Percentiles rank a stretch among this genome's conserved stretches.
Evolutionary conservation across 805 yeast genomes (phyloP).

Genomic region (Teunomyces pallodes): DNA sequence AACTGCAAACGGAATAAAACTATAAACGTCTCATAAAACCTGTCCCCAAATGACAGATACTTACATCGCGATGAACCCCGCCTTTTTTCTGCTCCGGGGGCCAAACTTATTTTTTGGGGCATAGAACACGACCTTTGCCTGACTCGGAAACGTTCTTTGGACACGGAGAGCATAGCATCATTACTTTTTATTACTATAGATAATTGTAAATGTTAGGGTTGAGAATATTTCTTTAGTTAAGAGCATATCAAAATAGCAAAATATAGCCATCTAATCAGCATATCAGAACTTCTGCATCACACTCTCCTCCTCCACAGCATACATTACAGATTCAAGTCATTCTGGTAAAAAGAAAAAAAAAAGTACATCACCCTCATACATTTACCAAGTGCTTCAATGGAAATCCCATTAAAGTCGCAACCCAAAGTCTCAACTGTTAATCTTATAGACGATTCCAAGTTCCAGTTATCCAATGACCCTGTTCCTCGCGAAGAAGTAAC

Average conservation of each 20-base stretch:
- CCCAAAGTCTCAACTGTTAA: slow-evolving; percentile 39
- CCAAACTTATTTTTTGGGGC: neutral
- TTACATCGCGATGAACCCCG: neutral
- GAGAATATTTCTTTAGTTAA: neutral
- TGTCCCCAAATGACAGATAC: no score
- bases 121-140: neutral
- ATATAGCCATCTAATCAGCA: neutral
- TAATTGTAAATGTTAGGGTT: neutral
- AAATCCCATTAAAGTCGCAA: slow-evolving; percentile 39
- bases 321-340: neutral
- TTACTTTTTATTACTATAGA: slow-evolving; percentile 1
- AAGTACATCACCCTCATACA: neutral
- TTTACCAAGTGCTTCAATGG: slow-evolving; percentile 20
- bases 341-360: neutral
- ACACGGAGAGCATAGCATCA: slow-evolving; percentile 1
- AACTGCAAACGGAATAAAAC: neutral
- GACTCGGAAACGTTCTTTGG: slow-evolving; percentile 3
- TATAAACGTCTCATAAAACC: no score
- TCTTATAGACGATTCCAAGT: slow-evolving; percentile 19
- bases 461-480: slow-evolving; percentile 4
- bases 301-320: neutral
- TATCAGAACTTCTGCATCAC: neutral
- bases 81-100: neutral
- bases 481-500: neutral
- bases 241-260: neutral